These are phyloP conservation scores for Thalassiosira profunda DNA, from an alignment of 108 stramenopile genomes.

Conservation along the genomic window DNA sequence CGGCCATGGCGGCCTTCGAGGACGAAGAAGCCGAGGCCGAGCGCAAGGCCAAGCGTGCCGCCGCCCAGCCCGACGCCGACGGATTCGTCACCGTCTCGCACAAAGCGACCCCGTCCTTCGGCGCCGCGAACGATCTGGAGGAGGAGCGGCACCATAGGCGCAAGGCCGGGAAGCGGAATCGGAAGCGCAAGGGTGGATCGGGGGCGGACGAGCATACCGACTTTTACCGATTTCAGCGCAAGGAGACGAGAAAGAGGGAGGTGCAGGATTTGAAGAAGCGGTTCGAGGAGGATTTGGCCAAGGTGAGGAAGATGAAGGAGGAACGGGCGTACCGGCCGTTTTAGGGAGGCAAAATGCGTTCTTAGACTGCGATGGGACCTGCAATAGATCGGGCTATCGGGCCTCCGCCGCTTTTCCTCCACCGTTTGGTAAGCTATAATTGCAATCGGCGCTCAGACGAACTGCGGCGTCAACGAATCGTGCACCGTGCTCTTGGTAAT, in stretches of 20 bases:
- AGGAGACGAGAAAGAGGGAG: conserved; percentile 70
- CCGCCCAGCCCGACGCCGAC: conserved; percentile 80
- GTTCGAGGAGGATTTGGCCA: conserved; percentile 83
- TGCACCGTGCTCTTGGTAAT: conserved; percentile 52
- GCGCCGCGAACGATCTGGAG: conserved; percentile 55
- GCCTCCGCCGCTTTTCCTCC: no score
- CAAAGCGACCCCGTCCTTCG: conserved; percentile 52
- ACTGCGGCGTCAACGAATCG: conserved; percentile 37
- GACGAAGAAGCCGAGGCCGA: conserved; percentile 75
- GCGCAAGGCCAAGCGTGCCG: conserved; percentile 43
- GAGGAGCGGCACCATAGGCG: conserved; percentile 26
- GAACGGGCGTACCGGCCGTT: conserved; percentile 81
- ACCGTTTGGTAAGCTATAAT: no score
- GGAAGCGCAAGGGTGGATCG: conserved; percentile 59
- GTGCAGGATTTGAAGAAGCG: conserved; percentile 69
- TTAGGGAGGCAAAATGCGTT: conserved; percentile 12
- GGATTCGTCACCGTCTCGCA: conserved; percentile 86
- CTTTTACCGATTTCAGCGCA: conserved; percentile 88
- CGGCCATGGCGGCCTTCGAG: conserved; percentile 63
- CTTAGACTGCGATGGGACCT: no score
- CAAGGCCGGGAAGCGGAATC: conserved; percentile 51
- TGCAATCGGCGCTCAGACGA: no score
- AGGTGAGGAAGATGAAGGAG: conserved; percentile 86
- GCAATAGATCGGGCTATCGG: no score
- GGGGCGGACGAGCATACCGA: conserved; percentile 67